Percentiles rank a stretch among this genome's conserved stretches.
Conservation (phyloP, 768 basidiomycete species). For the Leccinum aurantiacum region DNA sequence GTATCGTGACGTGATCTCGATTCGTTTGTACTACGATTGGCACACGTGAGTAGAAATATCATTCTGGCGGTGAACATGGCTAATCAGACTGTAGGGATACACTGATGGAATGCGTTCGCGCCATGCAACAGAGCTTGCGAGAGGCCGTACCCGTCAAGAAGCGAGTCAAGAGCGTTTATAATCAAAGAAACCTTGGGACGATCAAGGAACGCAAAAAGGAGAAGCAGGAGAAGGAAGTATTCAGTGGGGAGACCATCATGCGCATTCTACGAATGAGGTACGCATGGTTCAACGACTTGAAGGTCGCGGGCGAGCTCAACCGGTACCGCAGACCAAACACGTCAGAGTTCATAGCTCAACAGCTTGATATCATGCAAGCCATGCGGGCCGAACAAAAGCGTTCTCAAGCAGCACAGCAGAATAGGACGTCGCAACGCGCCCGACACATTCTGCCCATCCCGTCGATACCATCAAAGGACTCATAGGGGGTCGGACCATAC, state of each 20-base stretch:
- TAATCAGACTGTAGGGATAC: conserved; percentile 53
- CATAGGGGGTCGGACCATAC: conserved; percentile 7
- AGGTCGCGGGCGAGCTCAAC: conserved; percentile 5
- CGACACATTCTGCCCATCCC: conserved; percentile 35
- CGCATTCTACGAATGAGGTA: conserved; percentile 95
- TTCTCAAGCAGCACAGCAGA: conserved; percentile 59
- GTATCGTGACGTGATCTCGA: conserved; percentile 86
- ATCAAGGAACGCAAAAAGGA: conserved; percentile 93
- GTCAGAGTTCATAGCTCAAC: conserved; percentile 84
- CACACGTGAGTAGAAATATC: conserved; percentile 59
- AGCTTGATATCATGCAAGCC: conserved; percentile 77
- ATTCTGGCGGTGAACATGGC: conserved; percentile 2
- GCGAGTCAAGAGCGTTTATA: conserved; percentile 89
- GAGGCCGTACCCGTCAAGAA: conserved; percentile 76
- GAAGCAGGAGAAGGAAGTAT: conserved; percentile 72
- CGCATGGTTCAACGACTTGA: conserved; percentile 13
- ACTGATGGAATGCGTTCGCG: conserved; percentile 90
- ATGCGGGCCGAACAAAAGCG: conserved; percentile 82
- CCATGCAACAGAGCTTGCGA: conserved; percentile 87
- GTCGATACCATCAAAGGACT: conserved; percentile 26
- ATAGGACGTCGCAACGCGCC: conserved; percentile 59
- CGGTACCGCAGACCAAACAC: conserved; percentile 60
- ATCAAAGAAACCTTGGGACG: conserved; percentile 93
- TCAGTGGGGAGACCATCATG: conserved; percentile 87
- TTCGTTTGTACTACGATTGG: conserved; percentile 97